These are phyloP conservation scores for Neospermospora avenae DNA, from an alignment of 2,329 filamentous ascomycete species.

Conservation along the genomic window DNA sequence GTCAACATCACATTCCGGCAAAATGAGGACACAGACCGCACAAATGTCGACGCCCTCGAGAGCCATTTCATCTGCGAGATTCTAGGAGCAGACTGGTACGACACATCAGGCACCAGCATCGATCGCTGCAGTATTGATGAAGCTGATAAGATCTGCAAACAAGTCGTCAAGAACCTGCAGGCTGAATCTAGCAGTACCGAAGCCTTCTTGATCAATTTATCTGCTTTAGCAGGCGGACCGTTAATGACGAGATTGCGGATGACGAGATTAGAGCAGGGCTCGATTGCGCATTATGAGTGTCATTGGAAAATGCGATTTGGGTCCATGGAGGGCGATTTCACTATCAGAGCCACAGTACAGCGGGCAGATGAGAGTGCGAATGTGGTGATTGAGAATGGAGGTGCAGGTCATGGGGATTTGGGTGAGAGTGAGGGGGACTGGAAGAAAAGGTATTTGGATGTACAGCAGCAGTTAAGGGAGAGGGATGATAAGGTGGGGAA, in stretches of 20 bases:
- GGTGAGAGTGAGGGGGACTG: slow-evolving; percentile 38
- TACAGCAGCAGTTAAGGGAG: slow-evolving; percentile 57
- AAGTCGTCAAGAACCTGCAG: slow-evolving; percentile 51
- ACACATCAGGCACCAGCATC: slow-evolving; percentile 43
- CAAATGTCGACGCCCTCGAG: slow-evolving; percentile 56
- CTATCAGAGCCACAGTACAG: slow-evolving; percentile 45
- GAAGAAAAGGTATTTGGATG: slow-evolving; percentile 52
- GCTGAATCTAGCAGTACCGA: slow-evolving; percentile 49
- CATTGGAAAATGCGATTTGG: slow-evolving; percentile 56
- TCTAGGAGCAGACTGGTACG: slow-evolving; percentile 50
- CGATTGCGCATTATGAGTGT: slow-evolving; percentile 47
- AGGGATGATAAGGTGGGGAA: slow-evolving; percentile 51
- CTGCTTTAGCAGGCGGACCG: slow-evolving; percentile 53
- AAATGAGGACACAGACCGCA: slow-evolving; percentile 37
- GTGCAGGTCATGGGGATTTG: slow-evolving; percentile 1
- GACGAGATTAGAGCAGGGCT: slow-evolving; percentile 43
- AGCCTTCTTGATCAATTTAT: slow-evolving; percentile 57
- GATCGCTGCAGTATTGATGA: slow-evolving; percentile 49
- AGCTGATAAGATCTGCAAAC: slow-evolving; percentile 50
- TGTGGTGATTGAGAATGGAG: slow-evolving; percentile 7
- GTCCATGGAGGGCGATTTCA: slow-evolving; percentile 49
- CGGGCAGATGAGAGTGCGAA: slow-evolving; percentile 20
- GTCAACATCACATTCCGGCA: slow-evolving; percentile 33
- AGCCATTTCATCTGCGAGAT: slow-evolving; percentile 51
- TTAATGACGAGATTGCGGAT: slow-evolving; percentile 46